Conservation (phyloP, 495 filamentous ascomycete species). For the Penicillium mononematosum region DNA sequence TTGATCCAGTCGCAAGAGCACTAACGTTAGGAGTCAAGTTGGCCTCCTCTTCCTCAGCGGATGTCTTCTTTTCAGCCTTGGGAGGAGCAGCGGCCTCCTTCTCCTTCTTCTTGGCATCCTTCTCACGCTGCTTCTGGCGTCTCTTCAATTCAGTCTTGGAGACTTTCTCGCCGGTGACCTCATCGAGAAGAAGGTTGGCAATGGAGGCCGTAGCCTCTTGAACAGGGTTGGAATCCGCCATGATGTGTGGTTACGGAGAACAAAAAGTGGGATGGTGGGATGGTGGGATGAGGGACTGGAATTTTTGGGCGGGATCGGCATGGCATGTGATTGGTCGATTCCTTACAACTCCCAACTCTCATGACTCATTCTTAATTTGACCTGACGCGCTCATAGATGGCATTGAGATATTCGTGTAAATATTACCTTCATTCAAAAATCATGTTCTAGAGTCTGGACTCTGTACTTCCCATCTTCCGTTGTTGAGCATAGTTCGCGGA, state of each 20-base stretch:
- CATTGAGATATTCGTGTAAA: neutral
- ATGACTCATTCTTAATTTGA: neutral
- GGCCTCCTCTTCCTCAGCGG: constrained; percentile 66
- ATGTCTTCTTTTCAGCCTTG: constrained; percentile 64
- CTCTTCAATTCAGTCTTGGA: constrained; percentile 95
- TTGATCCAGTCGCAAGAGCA: constrained; percentile 2
- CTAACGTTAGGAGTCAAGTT: constrained; percentile 88
- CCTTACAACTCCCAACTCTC: neutral
- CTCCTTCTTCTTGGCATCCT: constrained; percentile 82
- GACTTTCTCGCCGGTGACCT: constrained; percentile 78
- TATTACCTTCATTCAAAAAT: neutral
- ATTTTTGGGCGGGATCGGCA: constrained; percentile 43
- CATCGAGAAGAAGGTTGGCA: constrained; percentile 76
- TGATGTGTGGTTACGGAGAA: constrained; percentile 27
- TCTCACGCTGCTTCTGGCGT: constrained; percentile 86
- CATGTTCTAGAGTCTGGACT: neutral
- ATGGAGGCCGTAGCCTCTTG: constrained; percentile 61
- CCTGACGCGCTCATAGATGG: neutral
- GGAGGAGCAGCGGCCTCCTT: constrained; percentile 75
- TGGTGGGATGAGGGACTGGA: constrained; percentile 30
- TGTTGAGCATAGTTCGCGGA: neutral
- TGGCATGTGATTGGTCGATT: constrained; percentile 33
- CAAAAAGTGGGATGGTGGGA: constrained; percentile 30
- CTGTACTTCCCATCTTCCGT: neutral
- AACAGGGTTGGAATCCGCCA: constrained; percentile 48